Evolutionary conservation across 1,284 basidiomycete genomes (phyloP), one percentile per base, ranked within the genome.

Genomic region (Neonothopanus nambi): DNA sequence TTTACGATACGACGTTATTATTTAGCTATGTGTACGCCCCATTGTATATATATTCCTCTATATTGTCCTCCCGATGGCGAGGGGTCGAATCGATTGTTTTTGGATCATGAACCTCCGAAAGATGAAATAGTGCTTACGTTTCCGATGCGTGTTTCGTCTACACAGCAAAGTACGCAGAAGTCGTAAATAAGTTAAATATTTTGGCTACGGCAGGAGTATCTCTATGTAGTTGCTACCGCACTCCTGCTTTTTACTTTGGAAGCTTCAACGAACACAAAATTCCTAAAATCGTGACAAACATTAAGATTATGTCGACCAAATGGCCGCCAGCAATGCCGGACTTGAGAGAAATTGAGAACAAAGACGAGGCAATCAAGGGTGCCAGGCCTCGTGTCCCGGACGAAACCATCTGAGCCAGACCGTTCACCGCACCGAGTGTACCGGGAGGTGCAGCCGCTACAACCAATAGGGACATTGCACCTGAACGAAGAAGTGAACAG

Each of bases 401-500:
- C 11, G 61, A 57, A 13, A 57, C 46, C 59, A 59, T 62, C 26
- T 64, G 63, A 12, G 57, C 59, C 17, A 61, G 37, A 6, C 59
- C 59, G 39, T 64, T 64, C 28, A 60, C 61, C 5, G 58, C 51
- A 4, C 61, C 62, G 9, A 64, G 48, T 3, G 59, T 57, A 3
- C 51, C 28, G 3, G 59, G 59, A 6, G 52, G 49, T 1, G 61
- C 51, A 20, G 17, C 43, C 41, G 52, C 51, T 35, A 56, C 51
- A 5, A 56, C n/a, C 12, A 56, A 26, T 5, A 56, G 26, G 21
- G 40, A 35, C 33, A 52, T 49, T 9, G 55, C 35, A 33, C 28
- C 55, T 56, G 36, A 20, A 26, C 5, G 17, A 24, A 30, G 28
- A 40, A 17, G n/a, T n/a, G n/a, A n/a, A n/a, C n/a, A n/a, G n/a